These are phyloP conservation scores for Anthostomella pinea DNA, from an alignment of 2,329 filamentous ascomycete species.

Conservation along the genomic window DNA sequence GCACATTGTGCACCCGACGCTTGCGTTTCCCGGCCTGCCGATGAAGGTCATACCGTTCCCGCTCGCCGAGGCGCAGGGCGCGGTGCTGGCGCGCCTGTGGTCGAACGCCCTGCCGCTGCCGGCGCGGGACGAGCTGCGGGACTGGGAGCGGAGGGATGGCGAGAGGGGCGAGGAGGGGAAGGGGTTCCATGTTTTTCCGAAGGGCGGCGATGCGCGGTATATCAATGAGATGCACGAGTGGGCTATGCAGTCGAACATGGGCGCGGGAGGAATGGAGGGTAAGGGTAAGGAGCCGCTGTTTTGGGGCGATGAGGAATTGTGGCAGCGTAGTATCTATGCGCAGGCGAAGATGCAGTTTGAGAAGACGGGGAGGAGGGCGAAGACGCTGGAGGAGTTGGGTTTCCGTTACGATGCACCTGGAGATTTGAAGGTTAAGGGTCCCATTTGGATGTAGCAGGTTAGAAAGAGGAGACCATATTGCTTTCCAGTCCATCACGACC, in stretches of 20 bases:
- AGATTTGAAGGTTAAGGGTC: slow-evolving; percentile 7
- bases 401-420: slow-evolving; percentile 50
- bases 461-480: too few relatives aligned
- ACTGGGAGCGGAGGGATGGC: slow-evolving; percentile 47
- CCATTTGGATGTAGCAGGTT: slow-evolving; percentile 13
- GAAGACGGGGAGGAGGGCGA: slow-evolving; percentile 61
- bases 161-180: too few relatives aligned
- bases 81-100: slow-evolving; percentile 75
- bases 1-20: slow-evolving; percentile 69
- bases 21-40: slow-evolving; percentile 73
- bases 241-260: slow-evolving; percentile 42
- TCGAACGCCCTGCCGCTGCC: slow-evolving; percentile 55
- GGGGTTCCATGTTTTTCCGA: slow-evolving; percentile 48
- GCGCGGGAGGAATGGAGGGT: slow-evolving; percentile 27
- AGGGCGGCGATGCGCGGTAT: slow-evolving; percentile 63
- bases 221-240: slow-evolving; percentile 68
- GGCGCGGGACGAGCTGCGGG: slow-evolving; percentile 47
- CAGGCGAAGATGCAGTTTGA: slow-evolving; percentile 72
- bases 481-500: too few relatives aligned
- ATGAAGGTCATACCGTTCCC: slow-evolving; percentile 89
- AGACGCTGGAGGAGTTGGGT: slow-evolving; percentile 68
- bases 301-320: slow-evolving; percentile 70
- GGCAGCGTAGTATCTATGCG: slow-evolving; percentile 66
- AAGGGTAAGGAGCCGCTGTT: slow-evolving; percentile 64
- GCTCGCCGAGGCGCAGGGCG: slow-evolving; percentile 73